These are phyloP conservation scores for Trichoderma polysporum DNA, from an alignment of 2,329 filamentous ascomycete species.

Conservation along the genomic window DNA sequence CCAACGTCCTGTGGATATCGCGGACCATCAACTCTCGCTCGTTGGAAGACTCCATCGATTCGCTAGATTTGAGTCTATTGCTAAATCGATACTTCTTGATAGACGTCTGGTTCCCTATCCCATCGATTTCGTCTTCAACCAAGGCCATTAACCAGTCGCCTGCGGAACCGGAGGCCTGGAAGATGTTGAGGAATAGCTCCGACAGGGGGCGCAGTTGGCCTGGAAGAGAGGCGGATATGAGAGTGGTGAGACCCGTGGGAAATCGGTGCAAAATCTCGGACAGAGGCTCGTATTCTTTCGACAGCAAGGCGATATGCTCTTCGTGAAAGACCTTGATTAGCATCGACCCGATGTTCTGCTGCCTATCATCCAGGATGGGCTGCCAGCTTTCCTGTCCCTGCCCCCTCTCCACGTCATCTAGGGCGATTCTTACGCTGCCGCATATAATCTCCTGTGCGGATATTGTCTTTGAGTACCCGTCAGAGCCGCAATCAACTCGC, in stretches of 20 bases:
- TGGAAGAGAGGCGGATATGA: conserved; percentile 78
- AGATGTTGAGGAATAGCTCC: conserved; percentile 89
- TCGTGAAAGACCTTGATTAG: conserved; percentile 80
- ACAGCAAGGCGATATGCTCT: conserved; percentile 85
- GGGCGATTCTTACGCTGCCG: conserved; percentile 76
- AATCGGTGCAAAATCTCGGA: conserved; percentile 84
- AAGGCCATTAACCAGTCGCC: conserved; percentile 89
- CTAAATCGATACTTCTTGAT: conserved; percentile 73
- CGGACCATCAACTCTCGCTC: conserved; percentile 72
- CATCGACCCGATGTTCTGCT: conserved; percentile 78
- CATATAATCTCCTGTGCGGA: conserved; percentile 54
- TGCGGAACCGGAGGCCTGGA: conserved; percentile 83
- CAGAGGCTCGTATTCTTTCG: conserved; percentile 79
- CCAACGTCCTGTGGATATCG: conserved; percentile 75
- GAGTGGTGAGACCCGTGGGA: conserved; percentile 75
- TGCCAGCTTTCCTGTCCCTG: conserved; percentile 88
- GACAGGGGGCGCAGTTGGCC: conserved; percentile 76
- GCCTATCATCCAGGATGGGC: conserved; percentile 72
- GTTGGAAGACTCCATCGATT: conserved; percentile 54
- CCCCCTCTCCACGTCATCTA: conserved; percentile 74
- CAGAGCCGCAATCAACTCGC: conserved; percentile 53
- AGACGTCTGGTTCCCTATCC: conserved; percentile 77
- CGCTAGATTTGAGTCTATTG: conserved; percentile 67
- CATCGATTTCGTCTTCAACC: conserved; percentile 96
- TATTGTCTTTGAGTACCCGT: conserved; percentile 42